A percentile compares a stretch with the other conserved stretches of the same genome.
Conservation (phyloP, 345 rosid genomes). For the Populus nigra region DNA sequence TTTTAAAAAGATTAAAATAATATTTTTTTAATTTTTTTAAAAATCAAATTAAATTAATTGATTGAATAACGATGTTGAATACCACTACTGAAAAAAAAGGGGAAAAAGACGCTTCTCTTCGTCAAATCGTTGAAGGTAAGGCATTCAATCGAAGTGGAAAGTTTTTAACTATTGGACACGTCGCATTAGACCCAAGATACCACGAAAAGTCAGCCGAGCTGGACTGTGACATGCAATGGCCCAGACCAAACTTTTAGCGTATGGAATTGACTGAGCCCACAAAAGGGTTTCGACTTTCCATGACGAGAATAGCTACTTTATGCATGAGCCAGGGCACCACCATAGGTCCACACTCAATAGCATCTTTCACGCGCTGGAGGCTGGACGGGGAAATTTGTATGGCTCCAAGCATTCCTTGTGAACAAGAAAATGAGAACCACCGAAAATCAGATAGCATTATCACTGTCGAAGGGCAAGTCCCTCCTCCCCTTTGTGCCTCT, state of each 20-base stretch:
- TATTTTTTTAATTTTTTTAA: too few relatives aligned
- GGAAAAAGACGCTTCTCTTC: neutral
- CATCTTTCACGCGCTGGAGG: neutral
- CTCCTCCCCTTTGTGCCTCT: neutral
- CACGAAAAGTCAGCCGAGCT: neutral
- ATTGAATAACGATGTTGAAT: too few relatives aligned
- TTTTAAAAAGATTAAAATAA: too few relatives aligned
- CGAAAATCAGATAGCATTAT: constrained; percentile 15
- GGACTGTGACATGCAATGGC: neutral
- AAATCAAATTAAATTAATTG: too few relatives aligned
- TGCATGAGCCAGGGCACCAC: neutral
- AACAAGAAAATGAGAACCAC: constrained; percentile 20
- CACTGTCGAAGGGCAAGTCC: neutral
- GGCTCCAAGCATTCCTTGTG: neutral
- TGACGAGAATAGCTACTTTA: neutral
- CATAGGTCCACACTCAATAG: neutral
- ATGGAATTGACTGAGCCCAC: neutral
- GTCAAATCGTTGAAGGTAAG: neutral
- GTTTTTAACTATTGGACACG: too few relatives aligned
- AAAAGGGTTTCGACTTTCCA: neutral
- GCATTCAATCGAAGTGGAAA: neutral
- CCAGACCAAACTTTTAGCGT: neutral
- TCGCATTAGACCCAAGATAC: too few relatives aligned
- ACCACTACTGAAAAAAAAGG: too few relatives aligned
- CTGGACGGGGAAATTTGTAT: neutral